phyloP scores from a whole-genome alignment of 2,329 filamentous ascomycete species.

The Paecilomyces niveus region DNA sequence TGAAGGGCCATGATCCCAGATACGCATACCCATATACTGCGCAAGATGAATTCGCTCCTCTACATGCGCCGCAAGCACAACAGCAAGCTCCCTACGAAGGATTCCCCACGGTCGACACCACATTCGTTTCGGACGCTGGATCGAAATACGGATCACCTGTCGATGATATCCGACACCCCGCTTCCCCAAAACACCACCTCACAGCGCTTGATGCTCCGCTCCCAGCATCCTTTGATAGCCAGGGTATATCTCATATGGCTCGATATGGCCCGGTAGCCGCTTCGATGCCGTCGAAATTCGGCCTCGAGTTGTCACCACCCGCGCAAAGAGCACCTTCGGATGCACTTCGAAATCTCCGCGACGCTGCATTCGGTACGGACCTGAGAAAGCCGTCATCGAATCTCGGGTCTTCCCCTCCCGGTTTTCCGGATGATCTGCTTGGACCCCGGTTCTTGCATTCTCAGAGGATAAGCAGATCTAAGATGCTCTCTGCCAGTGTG shows the following conservation, averaged over 20 bases:
- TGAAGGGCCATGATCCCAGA: constrained; percentile 42
- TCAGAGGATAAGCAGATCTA: constrained; percentile 55
- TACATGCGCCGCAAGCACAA: constrained; percentile 29
- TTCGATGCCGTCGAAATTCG: constrained; percentile 87
- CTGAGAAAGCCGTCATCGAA: constrained; percentile 51
- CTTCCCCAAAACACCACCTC: constrained; percentile 71
- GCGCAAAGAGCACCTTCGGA: constrained; percentile 64
- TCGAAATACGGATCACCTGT: constrained; percentile 77
- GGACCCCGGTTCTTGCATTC: constrained; percentile 59
- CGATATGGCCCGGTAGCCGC: constrained; percentile 85
- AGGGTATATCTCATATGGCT: constrained; percentile 86
- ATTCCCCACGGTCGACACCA: constrained; percentile 52
- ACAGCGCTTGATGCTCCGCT: constrained; percentile 90
- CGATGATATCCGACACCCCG: constrained; percentile 67
- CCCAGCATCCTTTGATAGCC: constrained; percentile 92
- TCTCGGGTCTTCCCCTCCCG: constrained; percentile 52
- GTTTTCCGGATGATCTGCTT: constrained; percentile 59
- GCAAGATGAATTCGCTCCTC: constrained; percentile 38
- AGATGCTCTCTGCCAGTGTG: constrained; percentile 56
- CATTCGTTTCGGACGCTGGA: constrained; percentile 50
- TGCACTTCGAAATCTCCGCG: constrained; percentile 52
- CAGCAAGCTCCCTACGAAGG: constrained; percentile 39
- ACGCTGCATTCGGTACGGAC: constrained; percentile 65
- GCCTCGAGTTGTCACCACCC: constrained; percentile 70
- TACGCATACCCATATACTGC: constrained; percentile 33